Base-by-base conservation (phyloP, 2,329 filamentous ascomycete species). In the Emergomyces pasteurianus region DNA sequence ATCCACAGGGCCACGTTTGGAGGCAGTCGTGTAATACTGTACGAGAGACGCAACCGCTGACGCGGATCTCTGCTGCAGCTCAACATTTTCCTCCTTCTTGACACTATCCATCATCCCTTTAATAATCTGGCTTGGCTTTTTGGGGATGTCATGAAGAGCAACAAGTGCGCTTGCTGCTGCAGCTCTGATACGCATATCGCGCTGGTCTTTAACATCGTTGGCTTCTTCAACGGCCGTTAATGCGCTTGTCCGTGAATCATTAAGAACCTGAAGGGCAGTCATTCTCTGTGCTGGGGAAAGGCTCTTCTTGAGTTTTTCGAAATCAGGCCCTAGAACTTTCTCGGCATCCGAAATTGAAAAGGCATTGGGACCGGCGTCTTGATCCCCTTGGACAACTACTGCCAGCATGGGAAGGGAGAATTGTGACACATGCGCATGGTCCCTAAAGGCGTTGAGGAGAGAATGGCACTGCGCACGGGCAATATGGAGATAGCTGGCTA, bases 51-150 rank as follows among this genome's bases (percentile, higher is more conserved):
- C 90, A 58, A 99, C 88, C 2, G 91, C 92, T 16, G 83, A 84
- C 1, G 92, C 90, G 34, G 92, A 96, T 28, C 92, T 88, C 67
- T 84, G 85, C 72, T 99, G 94, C 1, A 99, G 80, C 66, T 94
- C 89, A 34, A 87, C 76, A 69, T 95, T 97, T 68, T 96, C 94
- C 71, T 99, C 95, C 43, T 86, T 86, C 75, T 97, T 99, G 70
- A 99, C 84, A 69, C 92, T 97, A 73, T 99, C 94, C 94, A 99
- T 99, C 74, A 99, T 89, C 2, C 86, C 90, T 75, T 96, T 96
- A 76, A 99, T 99, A 14, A 96, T 85, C 21, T 87, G 84, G 63
- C 90, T 91, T 10, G 92, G 91, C 72, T 95, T 97, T 82, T 96
- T 97, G 0, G 95, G 92, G 10, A 96, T 81, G 36, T 88, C 82